Evolutionary conservation across 176 grass and related monocot genomes (phyloP).

Genomic region (Cocos nucifera): DNA sequence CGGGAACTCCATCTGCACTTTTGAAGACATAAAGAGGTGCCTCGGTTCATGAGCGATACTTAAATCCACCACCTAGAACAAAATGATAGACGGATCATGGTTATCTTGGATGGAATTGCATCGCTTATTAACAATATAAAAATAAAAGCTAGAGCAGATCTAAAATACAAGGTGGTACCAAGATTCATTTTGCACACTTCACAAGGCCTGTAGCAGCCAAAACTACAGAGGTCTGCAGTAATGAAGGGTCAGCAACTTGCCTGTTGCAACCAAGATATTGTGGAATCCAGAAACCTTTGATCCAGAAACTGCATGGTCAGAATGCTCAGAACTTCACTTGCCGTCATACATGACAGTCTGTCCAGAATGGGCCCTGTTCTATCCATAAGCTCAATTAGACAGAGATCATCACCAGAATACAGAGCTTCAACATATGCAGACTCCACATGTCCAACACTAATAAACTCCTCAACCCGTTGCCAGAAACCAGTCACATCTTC

Average conservation of each 20-base stretch:
- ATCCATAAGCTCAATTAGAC: slow-evolving; percentile 73
- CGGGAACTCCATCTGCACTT: slow-evolving; percentile 66
- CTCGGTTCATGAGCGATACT: slow-evolving; percentile 54
- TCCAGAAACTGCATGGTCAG: slow-evolving; percentile 34
- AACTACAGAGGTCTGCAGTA: too few species aligned
- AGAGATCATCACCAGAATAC: slow-evolving; percentile 40
- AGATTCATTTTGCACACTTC: too few species aligned
- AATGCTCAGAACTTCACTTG: slow-evolving; percentile 35
- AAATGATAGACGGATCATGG: slow-evolving; percentile 21
- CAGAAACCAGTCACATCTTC: too few species aligned
- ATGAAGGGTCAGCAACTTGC: slow-evolving; percentile 20
- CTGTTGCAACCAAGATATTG: slow-evolving; percentile 83
- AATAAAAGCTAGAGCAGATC: too few species aligned
- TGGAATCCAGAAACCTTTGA: slow-evolving; percentile 45
- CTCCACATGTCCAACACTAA: slow-evolving; percentile 42
- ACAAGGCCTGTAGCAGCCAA: too few species aligned
- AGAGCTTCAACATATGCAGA: slow-evolving; percentile 62
- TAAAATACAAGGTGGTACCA: too few species aligned
- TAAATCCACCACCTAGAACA: slow-evolving; percentile 58
- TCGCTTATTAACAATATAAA: too few species aligned
- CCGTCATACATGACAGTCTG: slow-evolving; percentile 57
- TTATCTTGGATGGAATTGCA: background rate
- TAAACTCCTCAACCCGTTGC: slow-evolving; percentile 4
- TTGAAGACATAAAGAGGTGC: slow-evolving; percentile 57
- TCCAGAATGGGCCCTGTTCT: slow-evolving; percentile 82